Evolutionary conservation across 768 basidiomycete genomes (phyloP), one percentile per base, ranked within the genome.

Genomic region (Neoboletus magnificus): DNA sequence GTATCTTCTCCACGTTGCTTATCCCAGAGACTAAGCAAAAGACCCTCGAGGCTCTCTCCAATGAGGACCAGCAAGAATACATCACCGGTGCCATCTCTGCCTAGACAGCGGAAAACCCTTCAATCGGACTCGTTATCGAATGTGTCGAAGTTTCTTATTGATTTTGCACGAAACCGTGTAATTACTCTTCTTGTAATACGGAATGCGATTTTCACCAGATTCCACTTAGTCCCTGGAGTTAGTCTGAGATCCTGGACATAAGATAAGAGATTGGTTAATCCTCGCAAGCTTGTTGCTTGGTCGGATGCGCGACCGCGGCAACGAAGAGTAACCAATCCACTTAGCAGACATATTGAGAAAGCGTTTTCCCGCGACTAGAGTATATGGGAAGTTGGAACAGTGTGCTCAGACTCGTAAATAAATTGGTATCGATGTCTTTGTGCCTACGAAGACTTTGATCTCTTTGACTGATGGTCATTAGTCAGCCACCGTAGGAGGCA

Each of bases 1-100:
- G 91, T 43, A 78, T 93, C 56, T 81, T 85, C 75, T 91, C 92
- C 8, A 92, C 91, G 0, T 73, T 91, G 16, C 79, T 93, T 15
- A 67, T 93, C 12, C 87, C 88, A 35, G 92, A 93, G 74, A 92
- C 92, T 44, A 93, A 83, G 70, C 73, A 75, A 40, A 74, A 63
- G 69, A 68, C 80, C 6, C 77, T 91, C 20, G 89, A 91, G 72
- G 85, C 86, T 16, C 76, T 90, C 22, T 91, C 89, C 12, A 83
- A 84, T 63, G 89, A 91, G 66, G 73, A 79, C 12, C 88, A 90
- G 59, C 74, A 84, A 0, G 72, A 76, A 30, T 90, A 89, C 69
- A 74, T 88, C 35, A 27, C 64, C 42, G 67, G 60, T 40, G 50
- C 58, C 20, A 5, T 55, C 37, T 36, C 44, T 22, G 59, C 56